Base-by-base conservation (phyloP, 768 basidiomycete genomes). In the Asterophora lycoperdoides region DNA sequence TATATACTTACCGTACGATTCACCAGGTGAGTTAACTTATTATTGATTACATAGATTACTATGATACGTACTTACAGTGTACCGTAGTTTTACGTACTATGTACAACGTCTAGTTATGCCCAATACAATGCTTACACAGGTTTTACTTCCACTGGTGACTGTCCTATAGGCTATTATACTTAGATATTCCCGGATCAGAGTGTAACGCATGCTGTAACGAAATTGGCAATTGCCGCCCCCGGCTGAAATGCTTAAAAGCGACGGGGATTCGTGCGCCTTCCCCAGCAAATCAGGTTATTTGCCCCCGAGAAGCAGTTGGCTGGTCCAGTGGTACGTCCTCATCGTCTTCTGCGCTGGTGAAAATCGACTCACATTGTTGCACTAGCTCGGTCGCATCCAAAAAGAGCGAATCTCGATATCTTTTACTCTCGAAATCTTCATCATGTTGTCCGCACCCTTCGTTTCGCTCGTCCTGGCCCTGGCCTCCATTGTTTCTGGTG, bases 241-340 rank as follows among this genome's bases (percentile, higher is more conserved):
- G 23, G 23, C 23, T 23, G 23, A 23, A 23, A 3, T 6, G 3
- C 23, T 23, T 18, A 33, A 33, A 19, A 20, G 23, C 32, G 30
- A 19, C 19, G 36, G 15, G 33, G 30, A 20, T 18, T 14, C 17
- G 4, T 10, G 1, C 2, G 11, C n/a, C 44, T 36, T 23, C 23
- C 23, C 23, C 33, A 35, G 34, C 19, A 34, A 20, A 14, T 34
- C 23, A 17, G 5, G 9, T 20, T 17, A 29, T 19, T 35, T 11
- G 8, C 23, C 19, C 18, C 15, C 35, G 30, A 15, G 14, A n/a
- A 43, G 26, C 36, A 39, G 28, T 39, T 50, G 49, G 49, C 42
- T 44, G 49, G 49, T 29, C 49, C 42, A 50, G 49, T 44, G 42
- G 49, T 50, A 44, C 15, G 49, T 44, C 17, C 20, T 13, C 14